Evolutionary conservation across 192 early-diverging fungal species (phyloP).

Genomic region (Pecoramyces ruminantium): DNA sequence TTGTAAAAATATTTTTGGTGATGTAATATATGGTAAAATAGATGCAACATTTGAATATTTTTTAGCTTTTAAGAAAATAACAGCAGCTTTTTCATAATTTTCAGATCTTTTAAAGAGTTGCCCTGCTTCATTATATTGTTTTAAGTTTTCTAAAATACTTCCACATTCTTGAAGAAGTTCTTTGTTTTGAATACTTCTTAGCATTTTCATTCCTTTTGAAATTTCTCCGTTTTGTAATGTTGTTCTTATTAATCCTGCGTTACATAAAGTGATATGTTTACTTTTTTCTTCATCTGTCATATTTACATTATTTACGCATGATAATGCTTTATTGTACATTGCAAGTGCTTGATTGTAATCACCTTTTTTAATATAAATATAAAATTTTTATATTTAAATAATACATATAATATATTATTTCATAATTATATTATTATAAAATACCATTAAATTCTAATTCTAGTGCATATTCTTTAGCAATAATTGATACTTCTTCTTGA

Average conservation of each 20-base stretch:
- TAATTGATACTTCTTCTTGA: constrained; percentile 21
- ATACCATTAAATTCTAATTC: constrained; percentile 23
- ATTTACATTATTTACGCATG: neutral
- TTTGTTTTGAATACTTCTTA: constrained; percentile 15
- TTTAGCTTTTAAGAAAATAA: constrained; percentile 28
- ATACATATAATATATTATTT: no score
- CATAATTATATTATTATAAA: neutral
- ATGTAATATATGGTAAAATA: constrained; percentile 15
- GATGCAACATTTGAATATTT: constrained; percentile 17
- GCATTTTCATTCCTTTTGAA: constrained; percentile 27
- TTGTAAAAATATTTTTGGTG: constrained; percentile 20
- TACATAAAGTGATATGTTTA: constrained; percentile 20
- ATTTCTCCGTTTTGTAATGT: constrained; percentile 30
- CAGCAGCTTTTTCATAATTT: constrained; percentile 28
- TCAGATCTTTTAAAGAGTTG: constrained; percentile 18
- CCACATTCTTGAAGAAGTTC: constrained; percentile 27
- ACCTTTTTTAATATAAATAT: neutral
- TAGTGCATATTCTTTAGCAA: constrained; percentile 28
- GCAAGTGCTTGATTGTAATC: constrained; percentile 17
- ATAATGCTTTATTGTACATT: constrained; percentile 31
- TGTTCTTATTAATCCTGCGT: constrained; percentile 19
- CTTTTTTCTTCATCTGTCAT: constrained; percentile 6
- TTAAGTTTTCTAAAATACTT: constrained; percentile 23
- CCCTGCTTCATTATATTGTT: constrained; percentile 24
- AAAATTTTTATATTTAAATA: no score